Evolutionary conservation across 2,329 filamentous ascomycete genomes (phyloP).

Genomic region (Cordyceps pruinosa): DNA sequence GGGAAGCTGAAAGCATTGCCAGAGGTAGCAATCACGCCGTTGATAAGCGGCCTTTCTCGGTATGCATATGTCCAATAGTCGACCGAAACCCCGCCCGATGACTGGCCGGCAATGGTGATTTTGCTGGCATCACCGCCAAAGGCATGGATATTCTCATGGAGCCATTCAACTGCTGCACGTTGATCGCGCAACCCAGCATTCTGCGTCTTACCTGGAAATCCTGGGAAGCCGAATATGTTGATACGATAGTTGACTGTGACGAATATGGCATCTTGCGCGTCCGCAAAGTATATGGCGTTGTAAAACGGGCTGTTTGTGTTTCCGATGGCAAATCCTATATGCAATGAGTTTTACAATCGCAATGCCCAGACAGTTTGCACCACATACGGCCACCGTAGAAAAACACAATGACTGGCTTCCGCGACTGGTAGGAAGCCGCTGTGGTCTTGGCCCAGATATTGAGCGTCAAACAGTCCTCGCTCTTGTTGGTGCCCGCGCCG

Average conservation of each 20-base stretch:
- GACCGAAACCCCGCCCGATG: constrained; percentile 29
- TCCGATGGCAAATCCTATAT: constrained; percentile 30
- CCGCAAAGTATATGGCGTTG: constrained; percentile 36
- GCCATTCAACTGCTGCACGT: constrained; percentile 25
- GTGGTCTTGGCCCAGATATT: constrained; percentile 33
- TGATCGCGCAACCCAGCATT: constrained; percentile 26
- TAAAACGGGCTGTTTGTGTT: constrained; percentile 32
- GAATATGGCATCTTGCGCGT: constrained; percentile 36
- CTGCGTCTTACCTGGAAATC: constrained; percentile 19
- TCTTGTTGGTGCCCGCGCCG: constrained; percentile 19
- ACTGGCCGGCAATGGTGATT: constrained; percentile 30
- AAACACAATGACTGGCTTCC: constrained; percentile 34
- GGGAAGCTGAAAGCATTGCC: constrained; percentile 40
- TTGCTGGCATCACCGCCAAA: constrained; percentile 25
- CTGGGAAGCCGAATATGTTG: constrained; percentile 37
- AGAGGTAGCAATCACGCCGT: constrained; percentile 39
- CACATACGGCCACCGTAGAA: constrained; percentile 30
- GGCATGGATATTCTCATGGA: constrained; percentile 24
- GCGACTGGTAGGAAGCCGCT: constrained; percentile 27
- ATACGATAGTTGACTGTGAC: constrained; percentile 41
- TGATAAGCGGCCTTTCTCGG: constrained; percentile 41
- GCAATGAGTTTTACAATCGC: neutral
- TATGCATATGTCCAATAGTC: constrained; percentile 45
- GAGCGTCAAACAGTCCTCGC: constrained; percentile 32
- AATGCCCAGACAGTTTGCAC: too few species aligned